These are phyloP conservation scores for Zoysia matrella DNA, from an alignment of 202 grass and related monocot species.

Conservation along the genomic window DNA sequence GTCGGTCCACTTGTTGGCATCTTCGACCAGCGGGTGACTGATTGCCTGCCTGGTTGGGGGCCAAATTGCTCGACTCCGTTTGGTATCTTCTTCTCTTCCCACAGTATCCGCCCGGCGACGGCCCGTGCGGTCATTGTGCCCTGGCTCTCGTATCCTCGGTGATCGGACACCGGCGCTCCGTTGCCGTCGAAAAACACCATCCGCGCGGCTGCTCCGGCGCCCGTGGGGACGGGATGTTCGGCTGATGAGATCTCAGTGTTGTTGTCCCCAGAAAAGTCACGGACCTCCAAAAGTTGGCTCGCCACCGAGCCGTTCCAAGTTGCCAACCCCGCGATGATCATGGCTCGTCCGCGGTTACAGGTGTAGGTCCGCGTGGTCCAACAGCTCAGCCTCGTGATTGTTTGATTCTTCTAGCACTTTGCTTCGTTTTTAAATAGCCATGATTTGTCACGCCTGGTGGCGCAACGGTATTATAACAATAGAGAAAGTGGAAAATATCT, in stretches of 20 bases:
- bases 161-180: background rate
- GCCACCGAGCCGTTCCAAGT: background rate
- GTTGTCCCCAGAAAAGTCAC: too few species aligned
- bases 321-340: slow-evolving; percentile 1
- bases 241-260: too few species aligned
- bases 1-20: background rate
- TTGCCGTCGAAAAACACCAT: background rate
- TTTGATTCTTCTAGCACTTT: background rate
- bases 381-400: background rate
- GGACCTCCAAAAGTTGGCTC: too few species aligned
- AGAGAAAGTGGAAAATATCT: too few species aligned
- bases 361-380: slow-evolving; percentile 1
- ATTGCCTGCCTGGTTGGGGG: background rate
- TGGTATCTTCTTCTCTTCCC: background rate
- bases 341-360: background rate
- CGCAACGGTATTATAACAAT: background rate
- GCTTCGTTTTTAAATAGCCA: background rate
- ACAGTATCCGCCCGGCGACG: background rate
- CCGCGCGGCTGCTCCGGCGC: too few species aligned
- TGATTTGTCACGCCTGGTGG: background rate
- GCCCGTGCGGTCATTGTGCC: background rate
- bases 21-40: background rate
- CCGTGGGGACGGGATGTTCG: too few species aligned
- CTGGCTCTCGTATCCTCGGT: background rate
- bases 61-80: background rate